A percentile compares a stretch with the other conserved stretches of the same genome.
Evolutionary conservation across 108 stramenopile species (phyloP).

Genomic region (Cyclotella atomus): DNA sequence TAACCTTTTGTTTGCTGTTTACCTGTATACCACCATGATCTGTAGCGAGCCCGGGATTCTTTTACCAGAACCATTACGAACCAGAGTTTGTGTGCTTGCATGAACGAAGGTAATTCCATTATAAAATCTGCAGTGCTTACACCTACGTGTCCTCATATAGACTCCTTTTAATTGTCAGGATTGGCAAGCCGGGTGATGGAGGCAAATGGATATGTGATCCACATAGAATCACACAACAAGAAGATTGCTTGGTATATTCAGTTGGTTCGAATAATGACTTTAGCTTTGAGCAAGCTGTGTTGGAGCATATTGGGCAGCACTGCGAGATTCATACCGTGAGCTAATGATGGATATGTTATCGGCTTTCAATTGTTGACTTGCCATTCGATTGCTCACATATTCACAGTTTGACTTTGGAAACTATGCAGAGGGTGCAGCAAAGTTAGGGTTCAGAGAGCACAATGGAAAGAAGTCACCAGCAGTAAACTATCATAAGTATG

Average conservation of each 20-base stretch:
- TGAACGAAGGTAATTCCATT: too few relatives aligned
- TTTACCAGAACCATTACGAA: conserved; percentile 48
- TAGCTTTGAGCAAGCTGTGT: conserved; percentile 44
- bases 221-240: conserved; percentile 33
- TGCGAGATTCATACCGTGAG: conserved; percentile 48
- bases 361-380: too few relatives aligned
- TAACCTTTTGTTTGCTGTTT: too few relatives aligned
- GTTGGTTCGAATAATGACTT: conserved; percentile 51
- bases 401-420: conserved; percentile 6
- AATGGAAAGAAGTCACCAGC: conserved; percentile 1
- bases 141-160: too few relatives aligned
- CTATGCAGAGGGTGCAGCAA: not conserved
- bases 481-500: conserved; percentile 8
- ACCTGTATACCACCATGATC: too few relatives aligned
- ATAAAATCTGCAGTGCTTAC: too few relatives aligned
- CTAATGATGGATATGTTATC: not conserved
- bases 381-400: too few relatives aligned
- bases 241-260: conserved; percentile 50
- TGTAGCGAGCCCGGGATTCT: not conserved
- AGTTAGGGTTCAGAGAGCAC: not conserved
- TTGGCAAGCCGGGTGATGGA: conserved; percentile 26
- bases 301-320: conserved; percentile 17
- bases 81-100: conserved; percentile 51
- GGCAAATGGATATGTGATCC: conserved; percentile 64
- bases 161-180: too few relatives aligned